phyloP scores from a whole-genome alignment of 2,329 filamentous ascomycete species.

The Neonectria hederae region DNA sequence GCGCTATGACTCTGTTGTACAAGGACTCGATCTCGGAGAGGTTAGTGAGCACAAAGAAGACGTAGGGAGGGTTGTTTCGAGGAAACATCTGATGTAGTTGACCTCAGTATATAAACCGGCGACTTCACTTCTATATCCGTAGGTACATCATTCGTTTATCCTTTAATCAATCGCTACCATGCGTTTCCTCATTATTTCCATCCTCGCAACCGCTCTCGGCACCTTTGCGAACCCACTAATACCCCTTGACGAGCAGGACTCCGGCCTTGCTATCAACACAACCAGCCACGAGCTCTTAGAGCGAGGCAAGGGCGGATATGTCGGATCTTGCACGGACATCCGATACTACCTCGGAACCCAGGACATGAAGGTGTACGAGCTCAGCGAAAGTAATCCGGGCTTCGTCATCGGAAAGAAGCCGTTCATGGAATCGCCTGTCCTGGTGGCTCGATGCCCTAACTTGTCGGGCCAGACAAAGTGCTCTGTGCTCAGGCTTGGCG shows the following conservation, averaged over 20 bases:
- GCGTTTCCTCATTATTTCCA: background rate
- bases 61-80: background rate
- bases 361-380: constrained; percentile 16
- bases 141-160: background rate
- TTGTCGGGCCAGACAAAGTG: constrained; percentile 24
- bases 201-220: background rate
- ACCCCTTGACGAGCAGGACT: background rate
- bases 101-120: background rate
- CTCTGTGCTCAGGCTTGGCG: constrained; percentile 28
- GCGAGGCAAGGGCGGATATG: constrained; percentile 13
- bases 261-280: background rate
- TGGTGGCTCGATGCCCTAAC: constrained; percentile 26
- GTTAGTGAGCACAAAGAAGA: background rate
- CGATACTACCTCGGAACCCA: constrained; percentile 29
- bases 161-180: background rate
- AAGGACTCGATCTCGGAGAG: background rate
- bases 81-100: background rate
- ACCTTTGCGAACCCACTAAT: background rate
- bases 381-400: background rate
- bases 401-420: background rate
- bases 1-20: background rate
- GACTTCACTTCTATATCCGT: background rate
- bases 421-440: constrained; percentile 26
- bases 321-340: constrained; percentile 26
- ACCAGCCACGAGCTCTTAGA: background rate